A percentile compares a stretch with the other conserved stretches of the same genome.
Conservation (phyloP, 164 flowering plant genomes). For the Tetrastigma voinierianum region DNA sequence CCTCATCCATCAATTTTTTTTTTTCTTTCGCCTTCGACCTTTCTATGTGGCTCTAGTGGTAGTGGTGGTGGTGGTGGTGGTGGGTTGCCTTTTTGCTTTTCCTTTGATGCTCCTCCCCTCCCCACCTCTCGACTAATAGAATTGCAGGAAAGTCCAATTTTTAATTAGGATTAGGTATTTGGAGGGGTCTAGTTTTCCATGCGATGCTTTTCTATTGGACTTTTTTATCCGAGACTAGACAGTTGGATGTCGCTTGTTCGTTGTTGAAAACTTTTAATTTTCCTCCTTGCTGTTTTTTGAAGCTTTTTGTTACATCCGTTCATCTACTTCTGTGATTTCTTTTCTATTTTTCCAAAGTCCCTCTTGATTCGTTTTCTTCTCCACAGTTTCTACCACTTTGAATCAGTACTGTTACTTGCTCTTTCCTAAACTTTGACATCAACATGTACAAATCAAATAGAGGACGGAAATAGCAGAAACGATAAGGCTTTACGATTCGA, state of each 20-base stretch:
- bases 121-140: not conserved
- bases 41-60: constrained; percentile 20
- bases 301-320: not conserved
- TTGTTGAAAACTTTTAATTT: constrained; percentile 6
- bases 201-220: not conserved
- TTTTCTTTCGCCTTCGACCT: constrained; percentile 9
- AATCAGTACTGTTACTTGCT: not conserved
- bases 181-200: not conserved
- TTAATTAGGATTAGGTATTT: not conserved
- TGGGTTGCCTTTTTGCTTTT: too few species aligned
- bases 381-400: not conserved
- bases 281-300: constrained; percentile 1
- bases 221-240: not conserved
- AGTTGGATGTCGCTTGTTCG: not conserved
- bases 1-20: too few species aligned
- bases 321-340: not conserved
- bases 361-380: too few species aligned
- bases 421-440: too few species aligned
- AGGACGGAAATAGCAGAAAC: too few species aligned
- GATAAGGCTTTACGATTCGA: too few species aligned
- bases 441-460: too few species aligned
- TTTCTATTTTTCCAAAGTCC: not conserved
- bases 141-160: not conserved
- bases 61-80: too few species aligned
- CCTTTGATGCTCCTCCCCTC: too few species aligned